phyloP scores from a whole-genome alignment of 2,329 filamentous ascomycete species.

The Pseudogymnoascus sp. region DNA sequence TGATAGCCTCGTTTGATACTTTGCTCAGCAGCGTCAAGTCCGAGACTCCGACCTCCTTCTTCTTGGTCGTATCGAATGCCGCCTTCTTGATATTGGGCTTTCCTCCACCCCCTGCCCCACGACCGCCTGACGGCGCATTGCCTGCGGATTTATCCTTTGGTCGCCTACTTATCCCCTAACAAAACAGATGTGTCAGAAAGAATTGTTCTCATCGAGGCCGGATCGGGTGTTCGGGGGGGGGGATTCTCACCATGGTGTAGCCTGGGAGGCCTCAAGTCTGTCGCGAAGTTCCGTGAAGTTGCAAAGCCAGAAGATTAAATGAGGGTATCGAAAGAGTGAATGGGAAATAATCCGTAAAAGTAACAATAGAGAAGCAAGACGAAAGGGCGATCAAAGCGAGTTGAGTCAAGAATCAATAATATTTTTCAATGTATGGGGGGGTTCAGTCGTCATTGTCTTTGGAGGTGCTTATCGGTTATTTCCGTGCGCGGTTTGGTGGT shows the following conservation, averaged over 20 bases:
- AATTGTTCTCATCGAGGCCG: background rate
- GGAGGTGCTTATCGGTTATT: conserved; percentile 8
- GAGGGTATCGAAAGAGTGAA: conserved; percentile 9
- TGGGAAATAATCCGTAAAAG: background rate
- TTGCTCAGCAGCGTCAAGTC: conserved; percentile 97
- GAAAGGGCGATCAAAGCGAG: conserved; percentile 2
- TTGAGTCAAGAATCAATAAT: conserved; percentile 8
- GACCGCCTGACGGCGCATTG: conserved; percentile 22
- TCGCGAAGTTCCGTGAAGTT: conserved; percentile 6
- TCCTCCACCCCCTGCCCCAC: conserved; percentile 19
- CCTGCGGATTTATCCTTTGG: conserved; percentile 28
- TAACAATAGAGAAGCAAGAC: conserved; percentile 2
- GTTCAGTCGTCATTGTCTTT: conserved; percentile 5
- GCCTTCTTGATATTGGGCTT: conserved; percentile 80
- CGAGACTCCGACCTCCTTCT: conserved; percentile 98
- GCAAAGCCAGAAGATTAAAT: conserved; percentile 3
- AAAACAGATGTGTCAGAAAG: background rate
- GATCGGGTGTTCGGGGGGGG: background rate
- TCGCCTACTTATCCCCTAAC: conserved; percentile 30
- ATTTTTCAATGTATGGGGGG: conserved; percentile 8
- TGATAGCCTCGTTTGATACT: conserved; percentile 98
- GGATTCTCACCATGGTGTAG: background rate
- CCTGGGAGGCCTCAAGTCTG: conserved; percentile 5
- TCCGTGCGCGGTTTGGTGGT: conserved; percentile 3
- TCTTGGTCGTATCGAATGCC: conserved; percentile 91